Evolutionary conservation across 345 rosid species (phyloP), one percentile per base, ranked within the genome.

Genomic region (Rhodamnia argentea): DNA sequence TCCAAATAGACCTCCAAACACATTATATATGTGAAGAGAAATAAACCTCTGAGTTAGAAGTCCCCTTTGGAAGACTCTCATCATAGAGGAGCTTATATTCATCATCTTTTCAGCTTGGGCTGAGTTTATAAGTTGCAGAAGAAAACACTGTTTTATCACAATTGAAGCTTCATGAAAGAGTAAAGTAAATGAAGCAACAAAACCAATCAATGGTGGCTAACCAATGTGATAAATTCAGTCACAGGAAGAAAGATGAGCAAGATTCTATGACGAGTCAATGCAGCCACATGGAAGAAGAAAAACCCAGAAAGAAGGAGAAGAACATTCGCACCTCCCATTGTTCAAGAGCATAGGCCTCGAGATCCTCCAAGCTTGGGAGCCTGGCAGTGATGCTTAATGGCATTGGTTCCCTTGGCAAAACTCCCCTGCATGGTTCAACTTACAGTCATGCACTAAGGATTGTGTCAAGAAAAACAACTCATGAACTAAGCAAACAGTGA

Each of bases 401-500:
- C 98, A 96, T 94, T 26, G 98, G 91, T 90, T 97, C 99, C 89
- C 99, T 93, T 81, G 98, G 98, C 89, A 97, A 92, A 90, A 91
- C 92, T 89, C 96, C 99, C 74, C 99, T 97, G 92, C 89, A 91
- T 57, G 84, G 83, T 24, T 47, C 83, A 89, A 84, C 26, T 70
- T 70, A 32, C 44, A 37, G 47, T 70, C 78, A 70, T 70, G 47
- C 47, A 37, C 78, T 37, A 70, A 9, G 47, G 47, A 42, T 85
- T 89, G 32, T 50, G 74, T 20, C 22, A 18, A 53, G 60, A 83
- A 27, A 51, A 52, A 52, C 55, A 83, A 83, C 42, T 22, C 47
- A 5, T 27, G 47, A 70, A 37, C 78, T 37, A 37, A 70, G 78
- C 78, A 42, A 42, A 42, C 44, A 42, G 44, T 42, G 44, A 42